A percentile compares a stretch with the other conserved stretches of the same genome.
Evolutionary conservation across 1,284 basidiomycete genomes (phyloP).

Genomic region (Mycena sp.): DNA sequence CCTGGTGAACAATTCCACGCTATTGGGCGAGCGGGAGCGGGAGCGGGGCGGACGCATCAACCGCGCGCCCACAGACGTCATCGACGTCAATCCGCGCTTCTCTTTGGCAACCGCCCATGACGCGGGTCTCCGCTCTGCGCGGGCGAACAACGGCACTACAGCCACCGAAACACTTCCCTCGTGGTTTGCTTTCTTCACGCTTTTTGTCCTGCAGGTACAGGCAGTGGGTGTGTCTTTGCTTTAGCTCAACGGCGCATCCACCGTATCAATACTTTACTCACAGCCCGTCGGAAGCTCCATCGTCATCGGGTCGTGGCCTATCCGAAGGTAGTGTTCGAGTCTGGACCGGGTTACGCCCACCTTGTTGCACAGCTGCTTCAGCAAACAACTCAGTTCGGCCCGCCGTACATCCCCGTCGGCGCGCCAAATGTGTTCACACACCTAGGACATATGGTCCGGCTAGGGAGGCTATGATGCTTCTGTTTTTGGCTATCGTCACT

Average conservation of each 20-base stretch:
- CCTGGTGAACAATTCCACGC: conserved; percentile 47
- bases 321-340: conserved; percentile 49
- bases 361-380: conserved; percentile 7
- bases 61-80: conserved; percentile 3
- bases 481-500: no score
- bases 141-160: conserved; percentile 30
- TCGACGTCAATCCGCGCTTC: conserved; percentile 35
- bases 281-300: conserved; percentile 47
- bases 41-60: conserved; percentile 58
- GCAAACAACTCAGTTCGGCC: conserved; percentile 46
- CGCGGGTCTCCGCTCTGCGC: conserved; percentile 50
- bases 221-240: conserved; percentile 13
- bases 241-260: conserved; percentile 4
- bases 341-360: neutral
- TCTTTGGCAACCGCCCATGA: conserved; percentile 42
- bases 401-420: conserved; percentile 49
- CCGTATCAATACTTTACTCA: neutral
- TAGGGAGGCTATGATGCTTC: no score
- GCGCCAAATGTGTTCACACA: conserved; percentile 44
- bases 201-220: conserved; percentile 41
- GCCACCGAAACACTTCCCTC: conserved; percentile 47
- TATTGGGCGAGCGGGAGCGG: conserved; percentile 55
- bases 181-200: conserved; percentile 48
- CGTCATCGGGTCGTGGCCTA: conserved; percentile 54
- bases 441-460: no score